A percentile compares a stretch with the other conserved stretches of the same genome.
These are phyloP conservation scores for Moesziomyces sp. DNA, from an alignment of 1,284 basidiomycete genomes.

Conservation along the genomic window DNA sequence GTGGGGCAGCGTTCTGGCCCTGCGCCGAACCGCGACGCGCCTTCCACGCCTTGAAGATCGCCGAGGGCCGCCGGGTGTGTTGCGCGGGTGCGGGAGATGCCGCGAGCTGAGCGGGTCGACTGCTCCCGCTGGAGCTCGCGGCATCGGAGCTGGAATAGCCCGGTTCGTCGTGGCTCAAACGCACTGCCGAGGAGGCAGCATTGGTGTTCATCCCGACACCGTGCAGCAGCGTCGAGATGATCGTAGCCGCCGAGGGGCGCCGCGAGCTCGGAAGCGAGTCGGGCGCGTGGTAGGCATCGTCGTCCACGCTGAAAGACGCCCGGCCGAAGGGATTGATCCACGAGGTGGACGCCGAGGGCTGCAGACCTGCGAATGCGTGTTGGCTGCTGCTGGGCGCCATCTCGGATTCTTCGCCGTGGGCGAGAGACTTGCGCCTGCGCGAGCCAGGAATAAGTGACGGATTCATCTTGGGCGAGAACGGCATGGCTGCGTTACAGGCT, in stretches of 20 bases:
- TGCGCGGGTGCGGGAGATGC: not conserved
- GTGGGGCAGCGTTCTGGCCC: not conserved
- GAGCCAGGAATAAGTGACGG: constrained; percentile 4
- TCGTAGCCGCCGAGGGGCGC: constrained; percentile 18
- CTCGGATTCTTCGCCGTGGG: constrained; percentile 7
- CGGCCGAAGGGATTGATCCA: constrained; percentile 31
- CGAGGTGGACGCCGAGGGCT: constrained; percentile 15
- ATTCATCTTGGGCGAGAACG: constrained; percentile 5
- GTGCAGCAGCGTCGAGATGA: constrained; percentile 31
- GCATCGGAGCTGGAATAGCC: constrained; percentile 7
- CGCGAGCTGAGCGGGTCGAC: constrained; percentile 1
- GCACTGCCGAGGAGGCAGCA: not conserved
- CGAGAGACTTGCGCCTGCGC: constrained; percentile 19
- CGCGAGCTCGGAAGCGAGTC: constrained; percentile 14
- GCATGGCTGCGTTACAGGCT: constrained; percentile 2
- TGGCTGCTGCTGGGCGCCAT: not conserved
- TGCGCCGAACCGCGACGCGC: constrained; percentile 4
- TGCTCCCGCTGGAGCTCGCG: not conserved
- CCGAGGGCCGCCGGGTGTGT: constrained; percentile 11
- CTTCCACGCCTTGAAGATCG: constrained; percentile 25
- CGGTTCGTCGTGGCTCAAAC: constrained; percentile 9
- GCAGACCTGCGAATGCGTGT: constrained; percentile 1
- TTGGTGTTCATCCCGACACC: not conserved
- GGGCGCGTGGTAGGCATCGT: constrained; percentile 19
- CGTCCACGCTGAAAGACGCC: constrained; percentile 16